phyloP scores from a whole-genome alignment of 768 basidiomycete species.

The Termitomyces sp. region DNA sequence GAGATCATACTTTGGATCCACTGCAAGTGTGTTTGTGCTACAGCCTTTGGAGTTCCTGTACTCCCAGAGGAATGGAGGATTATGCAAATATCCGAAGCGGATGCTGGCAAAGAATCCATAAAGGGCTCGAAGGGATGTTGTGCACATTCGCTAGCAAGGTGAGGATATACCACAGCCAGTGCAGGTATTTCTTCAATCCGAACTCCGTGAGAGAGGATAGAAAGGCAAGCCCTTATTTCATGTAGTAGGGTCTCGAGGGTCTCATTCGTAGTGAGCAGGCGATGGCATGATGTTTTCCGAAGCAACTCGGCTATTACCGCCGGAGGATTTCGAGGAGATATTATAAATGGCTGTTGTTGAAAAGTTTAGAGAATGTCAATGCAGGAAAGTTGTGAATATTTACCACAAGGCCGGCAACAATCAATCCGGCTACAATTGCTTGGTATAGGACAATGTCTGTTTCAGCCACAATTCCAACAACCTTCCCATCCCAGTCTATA shows the following conservation, averaged over 20 bases:
- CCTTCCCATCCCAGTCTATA: slow-evolving; percentile 13
- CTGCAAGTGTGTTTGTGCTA: slow-evolving; percentile 25
- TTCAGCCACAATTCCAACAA: slow-evolving; percentile 26
- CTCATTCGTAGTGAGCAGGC: slow-evolving; percentile 30
- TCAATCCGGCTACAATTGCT: slow-evolving; percentile 26
- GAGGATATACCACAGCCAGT: slow-evolving; percentile 7
- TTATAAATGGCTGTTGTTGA: slow-evolving; percentile 3
- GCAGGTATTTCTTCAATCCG: slow-evolving; percentile 25
- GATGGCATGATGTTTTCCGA: slow-evolving; percentile 31
- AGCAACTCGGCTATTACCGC: slow-evolving; percentile 32
- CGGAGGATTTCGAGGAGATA: slow-evolving; percentile 33
- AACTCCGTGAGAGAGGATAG: slow-evolving; percentile 17
- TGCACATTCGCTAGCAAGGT: slow-evolving; percentile 8
- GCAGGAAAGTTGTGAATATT: no score
- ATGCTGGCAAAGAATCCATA: not conserved
- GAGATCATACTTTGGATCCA: no score
- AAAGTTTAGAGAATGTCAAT: not conserved
- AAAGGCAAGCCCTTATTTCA: no score
- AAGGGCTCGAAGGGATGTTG: slow-evolving; percentile 8
- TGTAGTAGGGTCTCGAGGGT: slow-evolving; percentile 24
- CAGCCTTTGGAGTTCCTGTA: slow-evolving; percentile 32
- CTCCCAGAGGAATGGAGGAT: slow-evolving; percentile 23
- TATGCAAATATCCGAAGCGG: not conserved
- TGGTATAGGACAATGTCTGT: slow-evolving; percentile 29
- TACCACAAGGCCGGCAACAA: slow-evolving; percentile 17